phyloP scores from a whole-genome alignment of 2,329 filamentous ascomycete species.

The Paraphaeosphaeria minitans region DNA sequence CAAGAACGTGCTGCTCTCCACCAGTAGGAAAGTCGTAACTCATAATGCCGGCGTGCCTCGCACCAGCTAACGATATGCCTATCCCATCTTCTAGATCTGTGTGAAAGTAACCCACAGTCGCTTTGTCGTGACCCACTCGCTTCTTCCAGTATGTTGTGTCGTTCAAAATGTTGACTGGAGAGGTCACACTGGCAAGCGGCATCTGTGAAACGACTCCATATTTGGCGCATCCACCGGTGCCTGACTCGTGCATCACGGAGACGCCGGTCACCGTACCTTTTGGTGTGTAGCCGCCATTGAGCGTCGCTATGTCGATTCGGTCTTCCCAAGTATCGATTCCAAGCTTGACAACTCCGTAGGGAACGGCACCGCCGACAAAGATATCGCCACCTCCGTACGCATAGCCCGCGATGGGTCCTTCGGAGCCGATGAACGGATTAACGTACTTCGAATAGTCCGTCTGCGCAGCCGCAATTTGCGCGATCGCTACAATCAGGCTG shows the following conservation, averaged over 20 bases:
- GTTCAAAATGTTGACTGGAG: slow-evolving; percentile 46
- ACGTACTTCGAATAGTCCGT: slow-evolving; percentile 52
- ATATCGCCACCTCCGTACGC: slow-evolving; percentile 49
- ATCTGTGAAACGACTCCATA: slow-evolving; percentile 67
- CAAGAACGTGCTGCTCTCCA: slow-evolving; percentile 47
- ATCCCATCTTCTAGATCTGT: slow-evolving; percentile 62
- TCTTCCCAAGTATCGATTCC: slow-evolving; percentile 43
- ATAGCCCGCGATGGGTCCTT: slow-evolving; percentile 52
- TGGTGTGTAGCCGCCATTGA: slow-evolving; percentile 47
- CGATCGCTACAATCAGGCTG: not conserved
- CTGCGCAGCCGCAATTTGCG: slow-evolving; percentile 8
- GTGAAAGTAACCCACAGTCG: slow-evolving; percentile 66
- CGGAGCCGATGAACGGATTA: slow-evolving; percentile 58
- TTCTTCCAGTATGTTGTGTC: slow-evolving; percentile 49
- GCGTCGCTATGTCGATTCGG: slow-evolving; percentile 25
- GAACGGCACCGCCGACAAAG: slow-evolving; percentile 40
- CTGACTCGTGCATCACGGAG: slow-evolving; percentile 44
- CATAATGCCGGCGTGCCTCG: slow-evolving; percentile 63
- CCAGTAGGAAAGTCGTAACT: slow-evolving; percentile 59
- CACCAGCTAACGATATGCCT: slow-evolving; percentile 62
- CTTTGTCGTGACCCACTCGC: slow-evolving; percentile 44
- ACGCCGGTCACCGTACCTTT: slow-evolving; percentile 44
- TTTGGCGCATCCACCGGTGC: slow-evolving; percentile 70
- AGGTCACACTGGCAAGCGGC: slow-evolving; percentile 52
- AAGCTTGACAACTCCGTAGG: slow-evolving; percentile 43